Conservation (phyloP, 2,329 filamentous ascomycete species). For the Emergomyces pasteurianus region DNA sequence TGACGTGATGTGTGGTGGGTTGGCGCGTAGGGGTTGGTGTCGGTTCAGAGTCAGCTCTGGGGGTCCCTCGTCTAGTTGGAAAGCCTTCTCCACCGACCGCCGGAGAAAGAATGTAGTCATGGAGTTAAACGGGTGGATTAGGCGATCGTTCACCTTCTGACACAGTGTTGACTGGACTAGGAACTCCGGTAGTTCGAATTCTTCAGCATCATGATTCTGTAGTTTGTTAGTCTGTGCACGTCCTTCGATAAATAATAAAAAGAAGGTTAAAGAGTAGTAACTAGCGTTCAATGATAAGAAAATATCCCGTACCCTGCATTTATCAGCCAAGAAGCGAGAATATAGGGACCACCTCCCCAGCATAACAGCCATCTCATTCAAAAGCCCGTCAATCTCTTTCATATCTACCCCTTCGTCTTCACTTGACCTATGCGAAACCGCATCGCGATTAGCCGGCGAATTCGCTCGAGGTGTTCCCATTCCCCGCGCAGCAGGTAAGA, state of each 20-base stretch:
- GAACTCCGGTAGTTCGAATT: slow-evolving; percentile 58
- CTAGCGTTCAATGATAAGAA: slow-evolving; percentile 8
- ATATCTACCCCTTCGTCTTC: slow-evolving; percentile 93
- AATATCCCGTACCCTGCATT: slow-evolving; percentile 55
- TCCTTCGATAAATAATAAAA: slow-evolving; percentile 4
- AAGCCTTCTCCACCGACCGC: slow-evolving; percentile 90
- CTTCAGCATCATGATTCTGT: slow-evolving; percentile 14
- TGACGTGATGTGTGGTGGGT: slow-evolving; percentile 82
- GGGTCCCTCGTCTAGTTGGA: slow-evolving; percentile 83
- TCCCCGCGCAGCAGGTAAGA: slow-evolving; percentile 59
- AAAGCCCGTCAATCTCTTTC: slow-evolving; percentile 81
- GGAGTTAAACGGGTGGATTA: slow-evolving; percentile 71
- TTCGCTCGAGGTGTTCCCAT: slow-evolving; percentile 55
- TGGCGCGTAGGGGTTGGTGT: slow-evolving; percentile 58
- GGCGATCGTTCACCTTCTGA: slow-evolving; percentile 62
- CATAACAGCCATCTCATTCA: slow-evolving; percentile 86
- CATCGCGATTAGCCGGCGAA: slow-evolving; percentile 57
- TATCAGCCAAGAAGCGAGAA: slow-evolving; percentile 73
- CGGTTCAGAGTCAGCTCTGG: slow-evolving; percentile 62
- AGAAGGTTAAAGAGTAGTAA: slow-evolving; percentile 12
- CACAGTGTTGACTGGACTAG: slow-evolving; percentile 67
- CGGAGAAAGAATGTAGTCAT: slow-evolving; percentile 97
- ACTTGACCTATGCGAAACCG: slow-evolving; percentile 43
- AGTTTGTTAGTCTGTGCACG: slow-evolving; percentile 1
- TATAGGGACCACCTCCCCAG: slow-evolving; percentile 88